These are phyloP conservation scores for Bacterosira constricta DNA, from an alignment of 108 stramenopile genomes.

Conservation along the genomic window DNA sequence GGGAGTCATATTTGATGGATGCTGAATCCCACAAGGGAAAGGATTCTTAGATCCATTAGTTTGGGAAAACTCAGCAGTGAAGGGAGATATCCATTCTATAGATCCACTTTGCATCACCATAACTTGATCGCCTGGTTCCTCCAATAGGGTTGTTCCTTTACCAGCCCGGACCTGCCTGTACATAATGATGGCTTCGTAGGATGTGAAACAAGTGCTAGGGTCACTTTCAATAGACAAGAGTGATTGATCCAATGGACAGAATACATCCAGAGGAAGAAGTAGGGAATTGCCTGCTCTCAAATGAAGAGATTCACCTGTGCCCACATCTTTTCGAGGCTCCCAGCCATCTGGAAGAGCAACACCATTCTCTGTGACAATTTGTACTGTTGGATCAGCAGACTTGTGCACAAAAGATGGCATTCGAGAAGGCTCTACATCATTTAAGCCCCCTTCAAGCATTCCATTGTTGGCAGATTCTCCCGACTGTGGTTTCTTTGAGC, in stretches of 20 bases:
- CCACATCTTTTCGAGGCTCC: constrained; percentile 49
- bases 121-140: constrained; percentile 54
- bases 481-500: constrained; percentile 12
- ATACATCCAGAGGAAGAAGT: constrained; percentile 67
- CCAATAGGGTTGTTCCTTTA: constrained; percentile 2
- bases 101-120: constrained; percentile 53
- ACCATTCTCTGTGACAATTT: constrained; percentile 39
- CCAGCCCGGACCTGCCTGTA: constrained; percentile 35
- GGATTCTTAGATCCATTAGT: constrained; percentile 31
- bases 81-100: constrained; percentile 66
- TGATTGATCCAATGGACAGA: constrained; percentile 49
- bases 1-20: constrained; percentile 51
- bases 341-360: constrained; percentile 67
- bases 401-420: constrained; percentile 34
- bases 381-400: constrained; percentile 36
- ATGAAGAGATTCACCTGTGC: constrained; percentile 23
- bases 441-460: neutral
- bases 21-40: constrained; percentile 66
- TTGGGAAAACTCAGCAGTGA: constrained; percentile 54
- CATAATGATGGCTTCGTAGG: constrained; percentile 21
- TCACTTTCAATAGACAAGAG: constrained; percentile 10
- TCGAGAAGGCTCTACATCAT: constrained; percentile 8
- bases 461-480: constrained; percentile 1
- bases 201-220: constrained; percentile 5
- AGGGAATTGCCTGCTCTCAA: constrained; percentile 52